phyloP scores from a whole-genome alignment of 495 filamentous ascomycete species.

The Clohesyomyces aquaticus region DNA sequence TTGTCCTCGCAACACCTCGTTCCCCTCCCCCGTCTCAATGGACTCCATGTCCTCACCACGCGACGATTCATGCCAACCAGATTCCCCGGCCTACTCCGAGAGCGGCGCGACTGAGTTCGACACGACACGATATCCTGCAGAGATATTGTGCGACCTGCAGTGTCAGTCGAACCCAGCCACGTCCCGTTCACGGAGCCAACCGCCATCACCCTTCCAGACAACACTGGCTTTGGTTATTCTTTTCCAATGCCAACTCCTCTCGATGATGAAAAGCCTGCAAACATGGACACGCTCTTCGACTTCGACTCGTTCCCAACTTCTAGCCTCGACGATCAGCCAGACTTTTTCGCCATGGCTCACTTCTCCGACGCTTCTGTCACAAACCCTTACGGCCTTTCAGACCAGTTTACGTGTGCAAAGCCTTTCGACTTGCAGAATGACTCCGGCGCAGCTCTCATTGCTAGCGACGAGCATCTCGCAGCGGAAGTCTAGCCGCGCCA shows the following conservation, averaged over 20 bases:
- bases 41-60: constrained; percentile 49
- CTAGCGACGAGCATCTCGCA: constrained; percentile 91
- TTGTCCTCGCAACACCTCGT: constrained; percentile 38
- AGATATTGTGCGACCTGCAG: constrained; percentile 99
- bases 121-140: constrained; percentile 99
- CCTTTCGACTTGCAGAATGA: constrained; percentile 81
- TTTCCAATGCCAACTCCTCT: constrained; percentile 25
- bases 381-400: constrained; percentile 47
- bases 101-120: constrained; percentile 67
- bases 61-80: constrained; percentile 45
- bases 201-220: constrained; percentile 12
- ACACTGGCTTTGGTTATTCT: constrained; percentile 33
- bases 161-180: constrained; percentile 69
- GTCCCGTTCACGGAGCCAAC: background rate
- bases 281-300: constrained; percentile 38
- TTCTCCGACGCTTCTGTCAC: constrained; percentile 27
- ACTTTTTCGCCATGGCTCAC: constrained; percentile 32
- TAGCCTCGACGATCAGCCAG: constrained; percentile 22
- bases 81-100: constrained; percentile 34
- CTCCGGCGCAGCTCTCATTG: constrained; percentile 85
- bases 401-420: constrained; percentile 56
- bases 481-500: constrained; percentile 48
- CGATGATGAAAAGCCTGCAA: constrained; percentile 31
- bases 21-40: constrained; percentile 41
- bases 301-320: constrained; percentile 29